Evolutionary conservation across 192 early-diverging fungal species (phyloP).

Genomic region (Dissophora ornata): DNA sequence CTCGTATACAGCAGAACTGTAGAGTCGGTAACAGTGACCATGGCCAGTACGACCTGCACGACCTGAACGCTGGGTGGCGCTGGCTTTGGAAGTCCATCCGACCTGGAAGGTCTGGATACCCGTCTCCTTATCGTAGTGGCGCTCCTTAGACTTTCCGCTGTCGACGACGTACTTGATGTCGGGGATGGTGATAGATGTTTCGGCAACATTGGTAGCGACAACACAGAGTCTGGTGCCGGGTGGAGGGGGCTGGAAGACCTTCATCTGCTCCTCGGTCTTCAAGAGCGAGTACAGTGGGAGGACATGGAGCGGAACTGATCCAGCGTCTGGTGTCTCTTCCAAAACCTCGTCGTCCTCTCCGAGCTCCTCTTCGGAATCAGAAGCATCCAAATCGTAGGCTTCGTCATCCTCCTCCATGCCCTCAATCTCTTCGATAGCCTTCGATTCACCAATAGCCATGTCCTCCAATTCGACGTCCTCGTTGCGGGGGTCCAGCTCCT

Average conservation of each 20-base stretch:
- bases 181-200: slow-evolving; percentile 97
- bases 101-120: slow-evolving; percentile 92
- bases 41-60: slow-evolving; percentile 96
- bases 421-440: slow-evolving; percentile 74
- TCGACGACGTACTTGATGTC: slow-evolving; percentile 96
- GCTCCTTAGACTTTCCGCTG: slow-evolving; percentile 93
- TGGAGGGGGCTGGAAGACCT: slow-evolving; percentile 91
- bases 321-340: slow-evolving; percentile 48
- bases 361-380: slow-evolving; percentile 40
- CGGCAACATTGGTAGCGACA: slow-evolving; percentile 98
- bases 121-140: slow-evolving; percentile 84
- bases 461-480: slow-evolving; percentile 72
- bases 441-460: slow-evolving; percentile 73
- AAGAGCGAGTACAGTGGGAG: slow-evolving; percentile 97
- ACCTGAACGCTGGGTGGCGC: slow-evolving; percentile 94
- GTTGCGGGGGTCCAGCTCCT: slow-evolving; percentile 39
- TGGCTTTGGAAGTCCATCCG: slow-evolving; percentile 94
- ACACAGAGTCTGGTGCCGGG: slow-evolving; percentile 91
- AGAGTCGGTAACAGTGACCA: slow-evolving; percentile 97
- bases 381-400: slow-evolving; percentile 57
- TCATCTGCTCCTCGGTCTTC: slow-evolving; percentile 90
- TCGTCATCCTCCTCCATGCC: slow-evolving; percentile 71
- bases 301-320: slow-evolving; percentile 82
- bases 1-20: slow-evolving; percentile 92
- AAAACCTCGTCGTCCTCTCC: slow-evolving; percentile 43